Conservation (phyloP, 805 yeast species). For the Suhomyces prunicola region DNA sequence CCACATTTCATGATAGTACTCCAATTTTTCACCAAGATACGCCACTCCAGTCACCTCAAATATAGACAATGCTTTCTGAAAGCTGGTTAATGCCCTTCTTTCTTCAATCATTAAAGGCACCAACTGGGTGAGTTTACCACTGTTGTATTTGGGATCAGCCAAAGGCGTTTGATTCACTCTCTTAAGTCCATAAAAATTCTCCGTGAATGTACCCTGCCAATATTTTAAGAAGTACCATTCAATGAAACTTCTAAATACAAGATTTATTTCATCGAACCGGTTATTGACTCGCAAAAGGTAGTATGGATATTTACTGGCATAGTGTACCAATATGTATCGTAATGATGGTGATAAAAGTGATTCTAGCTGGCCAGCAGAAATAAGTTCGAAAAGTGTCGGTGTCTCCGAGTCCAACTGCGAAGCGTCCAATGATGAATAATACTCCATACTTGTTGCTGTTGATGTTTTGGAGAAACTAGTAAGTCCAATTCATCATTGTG, state of each 20-base stretch:
- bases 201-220: conserved; percentile 87
- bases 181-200: conserved; percentile 87
- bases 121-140: conserved; percentile 32
- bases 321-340: conserved; percentile 74
- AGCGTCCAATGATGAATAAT: conserved; percentile 76
- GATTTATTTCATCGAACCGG: conserved; percentile 73
- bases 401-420: conserved; percentile 67
- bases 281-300: conserved; percentile 59
- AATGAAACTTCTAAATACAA: conserved; percentile 55
- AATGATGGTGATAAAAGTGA: conserved; percentile 76
- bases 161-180: conserved; percentile 45
- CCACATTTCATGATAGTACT: conserved; percentile 58
- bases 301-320: conserved; percentile 75
- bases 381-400: conserved; percentile 86
- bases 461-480: not conserved
- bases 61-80: conserved; percentile 55
- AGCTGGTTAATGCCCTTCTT: conserved; percentile 47
- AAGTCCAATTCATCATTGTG: not conserved
- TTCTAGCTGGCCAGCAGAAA: conserved; percentile 79
- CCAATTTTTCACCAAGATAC: conserved; percentile 67
- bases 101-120: conserved; percentile 46
- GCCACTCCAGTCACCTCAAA: conserved; percentile 62
- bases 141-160: conserved; percentile 25
- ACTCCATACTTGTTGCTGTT: conserved; percentile 55
- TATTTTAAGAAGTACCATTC: conserved; percentile 67